These are phyloP conservation scores for Psilocybe tampanensis DNA, from an alignment of 768 basidiomycete species.

Conservation along the genomic window DNA sequence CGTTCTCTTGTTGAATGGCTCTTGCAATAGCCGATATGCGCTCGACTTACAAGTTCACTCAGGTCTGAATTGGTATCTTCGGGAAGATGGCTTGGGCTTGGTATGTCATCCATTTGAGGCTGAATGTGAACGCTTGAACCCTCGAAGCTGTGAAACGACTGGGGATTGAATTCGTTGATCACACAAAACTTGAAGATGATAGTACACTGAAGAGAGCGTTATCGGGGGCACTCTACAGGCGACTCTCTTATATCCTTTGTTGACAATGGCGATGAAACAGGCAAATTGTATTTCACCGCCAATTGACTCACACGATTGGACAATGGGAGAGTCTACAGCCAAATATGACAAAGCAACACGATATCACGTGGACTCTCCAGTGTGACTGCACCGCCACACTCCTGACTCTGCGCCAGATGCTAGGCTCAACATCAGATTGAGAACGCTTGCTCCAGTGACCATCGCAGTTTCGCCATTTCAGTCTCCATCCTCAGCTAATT, in stretches of 20 bases:
- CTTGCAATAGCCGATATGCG: not conserved
- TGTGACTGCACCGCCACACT: not conserved
- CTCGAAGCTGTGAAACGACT: not conserved
- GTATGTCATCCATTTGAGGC: not conserved
- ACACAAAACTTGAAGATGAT: not conserved
- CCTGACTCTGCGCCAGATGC: not conserved
- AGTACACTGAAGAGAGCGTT: not conserved
- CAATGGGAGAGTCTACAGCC: not conserved
- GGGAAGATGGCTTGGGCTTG: not conserved
- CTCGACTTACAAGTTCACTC: constrained; percentile 3
- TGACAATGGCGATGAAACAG: not conserved
- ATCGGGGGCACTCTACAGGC: not conserved
- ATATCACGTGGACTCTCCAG: not conserved
- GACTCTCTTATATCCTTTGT: not conserved
- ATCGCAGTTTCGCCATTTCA: not conserved
- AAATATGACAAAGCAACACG: constrained; percentile 3
- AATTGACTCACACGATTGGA: constrained; percentile 1
- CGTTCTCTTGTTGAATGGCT: not conserved
- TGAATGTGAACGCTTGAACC: too few species aligned
- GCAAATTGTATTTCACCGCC: not conserved
- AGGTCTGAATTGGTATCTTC: not conserved
- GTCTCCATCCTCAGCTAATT: not conserved
- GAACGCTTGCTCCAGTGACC: not conserved
- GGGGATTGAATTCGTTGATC: not conserved
- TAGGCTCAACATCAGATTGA: too few species aligned